Evolutionary conservation across 805 yeast genomes (phyloP).

Genomic region (Candida berthetii): DNA sequence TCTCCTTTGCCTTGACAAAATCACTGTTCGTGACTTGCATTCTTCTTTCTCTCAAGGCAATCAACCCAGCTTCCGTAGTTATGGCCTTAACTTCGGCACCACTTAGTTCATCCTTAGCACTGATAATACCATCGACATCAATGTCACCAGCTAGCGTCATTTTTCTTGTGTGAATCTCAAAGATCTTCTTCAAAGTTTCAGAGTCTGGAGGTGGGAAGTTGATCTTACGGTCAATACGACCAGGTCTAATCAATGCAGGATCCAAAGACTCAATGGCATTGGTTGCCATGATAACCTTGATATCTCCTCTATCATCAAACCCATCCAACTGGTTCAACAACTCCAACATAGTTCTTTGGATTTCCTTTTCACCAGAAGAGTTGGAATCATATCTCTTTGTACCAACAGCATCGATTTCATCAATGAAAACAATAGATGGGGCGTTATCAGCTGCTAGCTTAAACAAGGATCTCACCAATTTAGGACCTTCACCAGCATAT

Average conservation of each 20-base stretch:
- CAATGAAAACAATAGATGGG: constrained; percentile 97
- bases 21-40: constrained; percentile 96
- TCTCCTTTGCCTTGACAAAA: constrained; percentile 88
- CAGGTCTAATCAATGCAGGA: constrained; percentile 95
- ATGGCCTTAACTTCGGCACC: constrained; percentile 98
- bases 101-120: constrained; percentile 86
- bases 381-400: constrained; percentile 88
- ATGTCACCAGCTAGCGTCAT: constrained; percentile 89
- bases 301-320: constrained; percentile 95
- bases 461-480: constrained; percentile 89
- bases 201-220: constrained; percentile 95
- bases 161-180: constrained; percentile 86
- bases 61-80: constrained; percentile 94
- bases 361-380: constrained; percentile 95
- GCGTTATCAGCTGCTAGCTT: constrained; percentile 96
- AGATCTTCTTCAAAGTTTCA: constrained; percentile 86
- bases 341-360: constrained; percentile 97
- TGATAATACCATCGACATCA: constrained; percentile 82
- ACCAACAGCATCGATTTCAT: constrained; percentile 98
- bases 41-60: constrained; percentile 93
- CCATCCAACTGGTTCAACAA: constrained; percentile 93
- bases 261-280: constrained; percentile 91
- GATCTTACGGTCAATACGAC: constrained; percentile 94
- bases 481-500: constrained; percentile 96
- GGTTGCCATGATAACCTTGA: constrained; percentile 97